Evolutionary conservation across 2,329 filamentous ascomycete species (phyloP), one percentile per base, ranked within the genome.

Genomic region (Ceratocystis diversiconidia): DNA sequence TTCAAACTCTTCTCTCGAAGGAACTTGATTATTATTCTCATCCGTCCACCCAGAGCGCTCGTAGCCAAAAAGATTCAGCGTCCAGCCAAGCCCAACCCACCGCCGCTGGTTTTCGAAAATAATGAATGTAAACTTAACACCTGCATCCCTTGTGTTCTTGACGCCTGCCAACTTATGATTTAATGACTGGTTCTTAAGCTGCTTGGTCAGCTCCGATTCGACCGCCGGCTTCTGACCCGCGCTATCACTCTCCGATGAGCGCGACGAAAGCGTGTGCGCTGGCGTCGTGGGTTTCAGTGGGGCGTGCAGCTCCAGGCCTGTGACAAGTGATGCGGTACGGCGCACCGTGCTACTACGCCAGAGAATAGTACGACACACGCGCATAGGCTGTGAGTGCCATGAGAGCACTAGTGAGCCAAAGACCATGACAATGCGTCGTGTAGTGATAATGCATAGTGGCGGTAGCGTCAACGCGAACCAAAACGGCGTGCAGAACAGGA

Each of bases 21-120:
- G 86, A 2, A 90, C 87, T 0, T 86, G 73, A 68, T 96, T 96
- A 65, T 95, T 83, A 73, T 96, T 91, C 75, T 99, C 94, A 74
- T 99, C 94, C 0, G 94, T 96, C 92, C 94, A 99, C 0, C 92
- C 82, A 1, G 87, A 82, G 52, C 94, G 82, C 73, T 99, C 94
- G 71, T 96, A 95, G 0, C 91, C 86, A 69, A 99, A 90, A 68
- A 99, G 79, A 48, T 87, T 95, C 1, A 87, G 87, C 0, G 94
- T 97, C 92, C 94, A 99, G 0, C 94, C 94, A 12, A 99, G 82
- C 1, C 92, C 92, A 3, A 99, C 78, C 94, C 94, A 99, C 63
- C 94, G 84, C 52, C 94, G 84, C 75, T 99, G 94, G 71, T 99
- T 99, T 74, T 99, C 94, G 72, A 92, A 97, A 1, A 99, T 81